Evolutionary conservation across 2,329 filamentous ascomycete genomes (phyloP).

Genomic region (Sodiomyces alkalinus): DNA sequence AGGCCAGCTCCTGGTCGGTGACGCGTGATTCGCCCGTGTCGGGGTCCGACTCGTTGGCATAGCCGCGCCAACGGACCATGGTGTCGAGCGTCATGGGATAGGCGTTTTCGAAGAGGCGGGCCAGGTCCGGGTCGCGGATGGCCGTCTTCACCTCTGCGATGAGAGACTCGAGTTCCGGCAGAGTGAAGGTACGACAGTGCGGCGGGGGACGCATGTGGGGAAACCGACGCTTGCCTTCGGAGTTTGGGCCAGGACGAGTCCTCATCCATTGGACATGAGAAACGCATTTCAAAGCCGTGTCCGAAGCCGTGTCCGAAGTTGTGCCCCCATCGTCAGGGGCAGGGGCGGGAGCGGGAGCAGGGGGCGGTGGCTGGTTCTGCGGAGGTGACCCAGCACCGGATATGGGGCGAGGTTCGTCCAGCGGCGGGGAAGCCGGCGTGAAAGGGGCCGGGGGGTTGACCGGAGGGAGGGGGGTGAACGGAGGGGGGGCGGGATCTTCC

Average conservation of each 20-base stretch:
- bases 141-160: slow-evolving; percentile 31
- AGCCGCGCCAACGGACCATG: slow-evolving; percentile 61
- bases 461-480: no score
- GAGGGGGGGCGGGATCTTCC: no score
- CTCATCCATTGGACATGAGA: slow-evolving; percentile 6
- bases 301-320: no score
- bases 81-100: slow-evolving; percentile 75
- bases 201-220: slow-evolving; percentile 65
- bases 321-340: no score
- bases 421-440: no score
- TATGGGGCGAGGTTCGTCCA: no score
- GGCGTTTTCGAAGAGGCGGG: slow-evolving; percentile 68
- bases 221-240: slow-evolving; percentile 56
- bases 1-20: slow-evolving; percentile 48
- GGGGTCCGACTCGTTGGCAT: slow-evolving; percentile 25
- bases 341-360: no score
- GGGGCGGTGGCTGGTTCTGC: no score
- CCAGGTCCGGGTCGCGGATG: slow-evolving; percentile 45
- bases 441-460: no score
- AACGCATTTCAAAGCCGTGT: no score
- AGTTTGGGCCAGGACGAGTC: slow-evolving; percentile 17
- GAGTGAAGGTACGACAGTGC: slow-evolving; percentile 69
- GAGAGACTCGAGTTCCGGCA: slow-evolving; percentile 59
- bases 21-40: slow-evolving; percentile 9
- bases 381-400: no score